phyloP scores from a whole-genome alignment of 257 asterid species.

The Osmanthus fragrans region DNA sequence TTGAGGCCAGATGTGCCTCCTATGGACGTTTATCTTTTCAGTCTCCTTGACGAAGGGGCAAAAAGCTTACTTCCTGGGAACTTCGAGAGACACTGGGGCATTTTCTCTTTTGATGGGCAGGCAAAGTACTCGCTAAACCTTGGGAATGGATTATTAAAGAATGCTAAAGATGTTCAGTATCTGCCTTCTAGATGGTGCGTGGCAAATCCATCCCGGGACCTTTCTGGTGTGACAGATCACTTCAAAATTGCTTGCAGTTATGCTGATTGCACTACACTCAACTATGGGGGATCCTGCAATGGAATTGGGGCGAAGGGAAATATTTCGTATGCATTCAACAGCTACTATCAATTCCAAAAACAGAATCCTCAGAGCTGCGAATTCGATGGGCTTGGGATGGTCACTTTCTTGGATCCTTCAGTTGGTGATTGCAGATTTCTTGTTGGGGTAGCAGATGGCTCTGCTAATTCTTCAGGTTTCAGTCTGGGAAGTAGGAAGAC shows the following conservation, averaged over 20 bases:
- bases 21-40: slow-evolving; percentile 71
- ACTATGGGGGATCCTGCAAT: slow-evolving; percentile 85
- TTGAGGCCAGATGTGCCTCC: slow-evolving; percentile 84
- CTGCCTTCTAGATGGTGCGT: slow-evolving; percentile 95
- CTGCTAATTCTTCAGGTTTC: slow-evolving; percentile 35
- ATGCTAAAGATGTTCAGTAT: slow-evolving; percentile 70
- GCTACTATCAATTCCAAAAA: slow-evolving; percentile 80
- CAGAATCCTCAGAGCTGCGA: slow-evolving; percentile 86
- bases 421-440: slow-evolving; percentile 84
- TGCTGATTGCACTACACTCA: slow-evolving; percentile 93
- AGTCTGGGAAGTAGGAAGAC: slow-evolving; percentile 21
- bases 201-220: slow-evolving; percentile 71
- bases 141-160: slow-evolving; percentile 67
- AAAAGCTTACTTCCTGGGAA: slow-evolving; percentile 84
- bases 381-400: slow-evolving; percentile 91
- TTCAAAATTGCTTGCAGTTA: slow-evolving; percentile 71
- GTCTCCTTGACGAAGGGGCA: slow-evolving; percentile 87
- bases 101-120: slow-evolving; percentile 92
- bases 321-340: slow-evolving; percentile 86
- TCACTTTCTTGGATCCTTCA: slow-evolving; percentile 90
- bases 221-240: slow-evolving; percentile 59
- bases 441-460: slow-evolving; percentile 62
- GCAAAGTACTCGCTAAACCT: slow-evolving; percentile 78
- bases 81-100: slow-evolving; percentile 96
- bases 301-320: slow-evolving; percentile 77